Evolutionary conservation across 768 basidiomycete genomes (phyloP), one percentile per base, ranked within the genome.

Genomic region (Pleurotus ostreatus): DNA sequence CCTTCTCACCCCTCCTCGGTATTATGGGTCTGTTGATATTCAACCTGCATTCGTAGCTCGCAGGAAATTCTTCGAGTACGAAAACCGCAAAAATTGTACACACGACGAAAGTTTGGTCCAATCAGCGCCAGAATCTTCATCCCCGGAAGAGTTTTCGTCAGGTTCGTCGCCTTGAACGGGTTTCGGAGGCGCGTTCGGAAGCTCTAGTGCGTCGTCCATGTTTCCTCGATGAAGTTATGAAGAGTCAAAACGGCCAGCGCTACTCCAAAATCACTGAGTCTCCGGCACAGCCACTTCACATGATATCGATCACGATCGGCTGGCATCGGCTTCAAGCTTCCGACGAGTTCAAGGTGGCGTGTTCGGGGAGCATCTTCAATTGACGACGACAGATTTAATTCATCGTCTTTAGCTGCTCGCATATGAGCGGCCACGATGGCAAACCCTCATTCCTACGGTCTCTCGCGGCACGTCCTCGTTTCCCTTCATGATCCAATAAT

Each of bases 1-100:
- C 95, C 67, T 99, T 98, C 71, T 98, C 97, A 1, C 97, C 97
- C 23, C 97, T 83, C 69, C 92, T 95, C 5, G 97, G 97, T 49
- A 99, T 95, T 2, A 89, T 76, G 2, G 89, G 89, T 40, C 86
- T 80, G 4, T 72, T 66, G 37, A 71, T 64, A 23, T 68, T 67
- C 55, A 76, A 73, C 16, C 78, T 80, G 57, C 8, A 39, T 40
- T 3, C 18, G 55, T 49, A 16, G 53, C 25, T 52, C 57, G 61
- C 37, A 65, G 55, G 55, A 55, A 54, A 56, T 39, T 34, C 30
- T 30, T 11, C 7, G 30, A 30, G 30, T 34, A 11, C 30, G 49
- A 41, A 16, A 49, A 44, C 52, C 34, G 16, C 48, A 7, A 44
- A 49, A 25, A 53, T 47, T 41, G 45, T 48, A 57, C 76, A 59